Conservation (phyloP, 2,329 filamentous ascomycete genomes). For the Neonectria hederae region DNA sequence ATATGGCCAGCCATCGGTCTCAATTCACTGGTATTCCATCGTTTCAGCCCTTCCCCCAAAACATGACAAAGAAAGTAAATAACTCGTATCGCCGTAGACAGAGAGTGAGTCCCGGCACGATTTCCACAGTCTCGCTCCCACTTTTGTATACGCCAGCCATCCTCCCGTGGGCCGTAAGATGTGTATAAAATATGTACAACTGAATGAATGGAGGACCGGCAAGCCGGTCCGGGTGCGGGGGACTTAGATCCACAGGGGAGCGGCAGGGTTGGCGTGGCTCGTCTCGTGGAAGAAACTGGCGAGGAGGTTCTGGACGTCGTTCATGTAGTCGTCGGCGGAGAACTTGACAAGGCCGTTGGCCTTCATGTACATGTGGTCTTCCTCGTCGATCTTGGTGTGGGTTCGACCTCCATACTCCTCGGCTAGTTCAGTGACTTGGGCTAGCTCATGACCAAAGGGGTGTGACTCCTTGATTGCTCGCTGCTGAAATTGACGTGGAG, state of each 20-base stretch:
- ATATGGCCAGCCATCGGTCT: constrained; percentile 28
- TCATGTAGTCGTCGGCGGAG: constrained; percentile 82
- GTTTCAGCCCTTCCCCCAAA: constrained; percentile 26
- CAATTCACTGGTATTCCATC: constrained; percentile 33
- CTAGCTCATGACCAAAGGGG: constrained; percentile 90
- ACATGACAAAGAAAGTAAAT: constrained; percentile 31
- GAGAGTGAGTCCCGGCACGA: constrained; percentile 30
- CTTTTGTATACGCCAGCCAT: constrained; percentile 29
- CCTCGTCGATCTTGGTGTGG: constrained; percentile 70
- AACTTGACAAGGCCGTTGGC: constrained; percentile 77
- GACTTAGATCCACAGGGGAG: constrained; percentile 60
- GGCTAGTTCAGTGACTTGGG: constrained; percentile 90
- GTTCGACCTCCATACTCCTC: constrained; percentile 82
- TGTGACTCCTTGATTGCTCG: constrained; percentile 57
- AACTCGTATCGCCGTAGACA: constrained; percentile 10
- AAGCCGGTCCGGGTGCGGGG: constrained; percentile 20
- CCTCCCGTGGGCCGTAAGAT: constrained; percentile 39
- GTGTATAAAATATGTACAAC: constrained; percentile 47
- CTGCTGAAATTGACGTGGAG: constrained; percentile 50
- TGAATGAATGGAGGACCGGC: constrained; percentile 36
- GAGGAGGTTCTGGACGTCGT: constrained; percentile 78
- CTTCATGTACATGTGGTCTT: constrained; percentile 72
- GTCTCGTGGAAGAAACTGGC: constrained; percentile 64
- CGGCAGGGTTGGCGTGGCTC: constrained; percentile 45
- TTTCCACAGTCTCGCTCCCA: constrained; percentile 27